Conservation (phyloP, 148 eudicot species). For the Heliosperma pusillum region DNA sequence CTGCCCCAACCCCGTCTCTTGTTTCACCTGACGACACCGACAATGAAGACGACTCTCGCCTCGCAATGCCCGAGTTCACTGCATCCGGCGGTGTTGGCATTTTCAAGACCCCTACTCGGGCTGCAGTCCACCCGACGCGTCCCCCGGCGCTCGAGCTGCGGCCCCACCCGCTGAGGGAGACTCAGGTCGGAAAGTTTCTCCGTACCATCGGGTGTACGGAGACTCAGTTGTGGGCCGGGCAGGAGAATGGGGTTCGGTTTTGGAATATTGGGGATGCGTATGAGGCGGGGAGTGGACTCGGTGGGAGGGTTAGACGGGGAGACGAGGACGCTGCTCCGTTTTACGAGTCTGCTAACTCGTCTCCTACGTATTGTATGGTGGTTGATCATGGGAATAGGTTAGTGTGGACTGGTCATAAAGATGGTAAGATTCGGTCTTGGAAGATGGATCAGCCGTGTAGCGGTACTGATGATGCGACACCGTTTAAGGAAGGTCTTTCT, state of each 20-base stretch:
- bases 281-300: conserved; percentile 61
- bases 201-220: conserved; percentile 81
- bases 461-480: conserved; percentile 10
- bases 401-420: conserved; percentile 96
- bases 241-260: conserved; percentile 79
- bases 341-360: conserved; percentile 55
- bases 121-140: conserved; percentile 78
- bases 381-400: conserved; percentile 69
- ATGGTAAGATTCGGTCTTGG: conserved; percentile 94
- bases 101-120: conserved; percentile 56
- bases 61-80: conserved; percentile 52
- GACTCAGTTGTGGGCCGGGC: conserved; percentile 89
- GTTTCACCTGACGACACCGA: conserved; percentile 15
- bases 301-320: conserved; percentile 68
- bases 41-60: conserved; percentile 2
- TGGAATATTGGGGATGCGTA: conserved; percentile 67
- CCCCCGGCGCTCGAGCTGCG: conserved; percentile 82
- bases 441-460: conserved; percentile 57
- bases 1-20: neutral
- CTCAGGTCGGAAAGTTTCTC: conserved; percentile 78
- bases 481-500: conserved; percentile 67
- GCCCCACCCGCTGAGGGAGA: conserved; percentile 93
- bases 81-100: conserved; percentile 62
- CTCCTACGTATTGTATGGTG: conserved; percentile 66
- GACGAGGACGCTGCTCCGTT: conserved; percentile 96